These are phyloP conservation scores for Circinella umbellata DNA, from an alignment of 371 early-diverging fungal species.

Conservation along the genomic window DNA sequence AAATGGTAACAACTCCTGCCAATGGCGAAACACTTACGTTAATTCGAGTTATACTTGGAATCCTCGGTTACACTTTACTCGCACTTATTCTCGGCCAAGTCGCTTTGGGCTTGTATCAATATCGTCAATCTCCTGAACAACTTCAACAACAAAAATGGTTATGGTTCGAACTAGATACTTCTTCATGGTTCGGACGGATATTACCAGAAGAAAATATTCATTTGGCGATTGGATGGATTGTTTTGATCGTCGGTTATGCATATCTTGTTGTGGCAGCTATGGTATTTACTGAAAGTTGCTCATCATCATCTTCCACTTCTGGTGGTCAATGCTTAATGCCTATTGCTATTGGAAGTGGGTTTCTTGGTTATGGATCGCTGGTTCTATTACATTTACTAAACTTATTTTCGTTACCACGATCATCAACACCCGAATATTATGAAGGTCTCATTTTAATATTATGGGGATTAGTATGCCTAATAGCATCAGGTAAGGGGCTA, in stretches of 20 bases:
- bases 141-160: slow-evolving; percentile 5
- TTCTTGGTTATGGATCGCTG: slow-evolving; percentile 42
- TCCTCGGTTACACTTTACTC: slow-evolving; percentile 19
- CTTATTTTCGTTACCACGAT: slow-evolving; percentile 39
- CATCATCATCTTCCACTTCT: slow-evolving; percentile 1
- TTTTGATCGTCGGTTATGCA: slow-evolving; percentile 27
- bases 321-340: slow-evolving; percentile 35
- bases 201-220: slow-evolving; percentile 30
- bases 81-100: slow-evolving; percentile 15
- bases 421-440: slow-evolving; percentile 51
- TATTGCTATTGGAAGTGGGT: slow-evolving; percentile 47
- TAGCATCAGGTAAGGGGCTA: slow-evolving; percentile 15
- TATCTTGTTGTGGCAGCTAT: slow-evolving; percentile 32
- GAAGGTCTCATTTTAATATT: slow-evolving; percentile 42
- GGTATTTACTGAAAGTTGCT: slow-evolving; percentile 37
- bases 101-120: slow-evolving; percentile 17
- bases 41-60: slow-evolving; percentile 13
- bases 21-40: background rate
- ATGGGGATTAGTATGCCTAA: slow-evolving; percentile 37
- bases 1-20: slow-evolving; percentile 8
- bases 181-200: slow-evolving; percentile 1
- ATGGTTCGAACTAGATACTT: slow-evolving; percentile 5
- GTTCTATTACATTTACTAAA: slow-evolving; percentile 40
- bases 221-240: slow-evolving; percentile 37
- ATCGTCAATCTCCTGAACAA: background rate